phyloP scores from a whole-genome alignment of 129 eudicot species.

The Artemisia tridentata region DNA sequence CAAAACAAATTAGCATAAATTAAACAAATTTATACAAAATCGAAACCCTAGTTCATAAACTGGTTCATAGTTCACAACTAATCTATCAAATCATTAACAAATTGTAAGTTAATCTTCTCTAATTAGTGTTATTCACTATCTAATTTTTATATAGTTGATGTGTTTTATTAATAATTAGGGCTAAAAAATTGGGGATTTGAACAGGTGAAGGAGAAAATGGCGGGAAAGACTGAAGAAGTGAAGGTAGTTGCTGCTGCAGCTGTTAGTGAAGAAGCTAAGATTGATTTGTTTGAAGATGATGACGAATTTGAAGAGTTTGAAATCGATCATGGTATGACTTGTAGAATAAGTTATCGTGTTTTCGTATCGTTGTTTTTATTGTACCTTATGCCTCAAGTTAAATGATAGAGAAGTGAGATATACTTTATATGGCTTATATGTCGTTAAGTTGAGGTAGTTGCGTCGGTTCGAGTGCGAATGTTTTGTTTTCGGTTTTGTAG shows the following conservation, averaged over 20 bases:
- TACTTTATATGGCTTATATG: too few species aligned
- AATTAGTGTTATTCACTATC: not conserved
- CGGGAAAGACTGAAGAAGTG: constrained; percentile 39
- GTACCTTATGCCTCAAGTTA: too few species aligned
- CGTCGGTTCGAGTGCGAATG: too few species aligned
- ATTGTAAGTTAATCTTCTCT: constrained; percentile 26
- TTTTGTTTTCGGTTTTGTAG: too few species aligned
- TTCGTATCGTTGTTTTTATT: too few species aligned
- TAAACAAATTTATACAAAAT: not conserved
- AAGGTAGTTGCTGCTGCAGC: constrained; percentile 35
- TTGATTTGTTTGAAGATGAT: constrained; percentile 86
- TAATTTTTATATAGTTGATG: not conserved
- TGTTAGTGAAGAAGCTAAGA: constrained; percentile 60
- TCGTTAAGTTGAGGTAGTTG: too few species aligned
- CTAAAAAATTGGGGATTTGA: constrained; percentile 19
- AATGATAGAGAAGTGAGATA: too few species aligned
- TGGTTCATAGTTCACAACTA: constrained; percentile 3
- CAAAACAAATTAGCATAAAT: not conserved
- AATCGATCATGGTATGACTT: constrained; percentile 57
- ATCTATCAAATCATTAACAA: constrained; percentile 4
- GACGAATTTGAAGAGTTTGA: constrained; percentile 84
- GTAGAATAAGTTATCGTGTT: not conserved
- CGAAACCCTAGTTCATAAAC: constrained; percentile 19
- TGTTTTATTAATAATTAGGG: constrained; percentile 14
- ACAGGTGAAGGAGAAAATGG: constrained; percentile 38